Evolutionary conservation across 1,139 yeast genomes (phyloP), one percentile per base, ranked within the genome.

Genomic region (Candida pseudoviswanathii): DNA sequence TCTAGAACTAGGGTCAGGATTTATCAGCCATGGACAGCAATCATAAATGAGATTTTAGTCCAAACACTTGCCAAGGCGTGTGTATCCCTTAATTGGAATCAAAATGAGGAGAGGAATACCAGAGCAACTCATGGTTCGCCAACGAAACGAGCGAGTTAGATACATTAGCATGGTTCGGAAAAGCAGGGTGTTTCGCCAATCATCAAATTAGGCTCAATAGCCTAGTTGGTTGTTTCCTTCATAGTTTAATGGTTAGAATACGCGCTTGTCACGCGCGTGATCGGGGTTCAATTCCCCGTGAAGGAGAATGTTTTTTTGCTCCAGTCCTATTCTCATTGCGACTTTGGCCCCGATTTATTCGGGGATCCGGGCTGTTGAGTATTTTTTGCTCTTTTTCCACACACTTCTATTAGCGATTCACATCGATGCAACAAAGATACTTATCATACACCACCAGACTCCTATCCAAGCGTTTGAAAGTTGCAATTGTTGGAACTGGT

Each of bases 401-500:
- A 6, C 10, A 29, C 29, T 11, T 27, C 6, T 40, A 2, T 9
- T 16, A 8, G n/a, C 10, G 16, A 27, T 26, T 29, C 3, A 3
- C 32, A 8, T 16, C 33, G 10, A 43, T 44, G 47, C 41, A 44
- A 11, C 40, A 25, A 38, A 46, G 56, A 45, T 47, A 47, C 42
- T 27, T 53, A 16, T 48, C 53, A 22, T 40, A 44, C 5, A 33
- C 56, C 9, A 25, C 44, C 5, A 37, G 34, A 9, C 44, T 47
- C 21, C 41, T 46, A 9, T 16, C 44, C 10, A 57, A 58, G 9
- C 46, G 58, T 3, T 60, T 56, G 43, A 71, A 73, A 46, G 73
- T 86, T 22, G 94, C 98, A 1, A 79, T 94, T 9, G 83, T 94
- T 1, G 99, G 99, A 0, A 82, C 97, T 0, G 99, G 99, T 0